Conservation (phyloP, 495 filamentous ascomycete species). For the Penicillium manginii region DNA sequence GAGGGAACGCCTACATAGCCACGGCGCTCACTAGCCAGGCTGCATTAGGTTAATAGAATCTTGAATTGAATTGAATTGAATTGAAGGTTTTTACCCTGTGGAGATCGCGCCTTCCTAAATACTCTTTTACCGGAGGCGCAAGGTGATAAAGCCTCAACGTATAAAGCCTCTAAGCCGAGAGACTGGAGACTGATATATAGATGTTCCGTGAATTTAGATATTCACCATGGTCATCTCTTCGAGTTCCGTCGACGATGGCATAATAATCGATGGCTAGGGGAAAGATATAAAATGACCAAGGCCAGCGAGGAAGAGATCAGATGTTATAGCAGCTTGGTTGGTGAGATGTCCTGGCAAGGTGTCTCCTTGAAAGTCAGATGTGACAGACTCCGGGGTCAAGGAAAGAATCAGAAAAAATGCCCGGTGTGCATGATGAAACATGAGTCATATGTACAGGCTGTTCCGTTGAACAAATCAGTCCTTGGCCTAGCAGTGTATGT, state of each 20-base stretch:
- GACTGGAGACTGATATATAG: conserved; percentile 4
- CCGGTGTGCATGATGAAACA: neutral
- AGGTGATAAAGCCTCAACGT: neutral
- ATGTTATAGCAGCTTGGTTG: neutral
- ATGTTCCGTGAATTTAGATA: conserved; percentile 5
- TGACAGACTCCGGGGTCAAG: neutral
- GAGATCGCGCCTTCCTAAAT: conserved; percentile 4
- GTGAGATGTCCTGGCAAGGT: neutral
- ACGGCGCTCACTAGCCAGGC: no score
- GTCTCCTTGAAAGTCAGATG: neutral
- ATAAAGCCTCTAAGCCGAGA: no score
- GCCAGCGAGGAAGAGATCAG: neutral
- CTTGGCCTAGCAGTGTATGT: conserved; percentile 1
- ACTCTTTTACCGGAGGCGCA: conserved; percentile 1
- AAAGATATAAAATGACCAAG: conserved; percentile 8
- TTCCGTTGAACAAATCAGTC: conserved; percentile 5
- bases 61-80: no score
- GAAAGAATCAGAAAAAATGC: neutral
- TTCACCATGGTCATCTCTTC: neutral
- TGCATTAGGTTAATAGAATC: no score
- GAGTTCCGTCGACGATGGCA: conserved; percentile 3
- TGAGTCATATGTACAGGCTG: conserved; percentile 1
- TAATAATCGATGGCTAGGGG: conserved; percentile 8
- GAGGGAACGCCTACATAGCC: no score
- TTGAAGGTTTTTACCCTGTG: conserved; percentile 8